Conservation (phyloP, 2,329 filamentous ascomycete species). For the Fusarium acutatum region DNA sequence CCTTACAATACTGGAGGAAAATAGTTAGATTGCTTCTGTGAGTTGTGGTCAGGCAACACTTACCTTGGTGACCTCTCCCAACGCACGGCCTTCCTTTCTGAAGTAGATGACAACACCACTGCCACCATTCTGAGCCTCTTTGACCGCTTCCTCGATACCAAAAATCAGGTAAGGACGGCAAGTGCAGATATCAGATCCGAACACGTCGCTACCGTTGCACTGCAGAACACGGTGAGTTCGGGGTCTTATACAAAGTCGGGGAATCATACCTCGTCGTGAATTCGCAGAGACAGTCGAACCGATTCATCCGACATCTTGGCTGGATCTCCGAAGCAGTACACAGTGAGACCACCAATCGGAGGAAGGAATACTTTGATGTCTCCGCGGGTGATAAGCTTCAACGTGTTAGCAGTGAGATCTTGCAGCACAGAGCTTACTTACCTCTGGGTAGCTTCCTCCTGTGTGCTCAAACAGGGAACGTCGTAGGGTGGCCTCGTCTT, state of each 20-base stretch:
- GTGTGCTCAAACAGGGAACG: conserved; percentile 94
- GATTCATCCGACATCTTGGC: conserved; percentile 92
- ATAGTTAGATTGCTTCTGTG: conserved; percentile 23
- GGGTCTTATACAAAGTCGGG: neutral
- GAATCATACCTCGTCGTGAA: conserved; percentile 71
- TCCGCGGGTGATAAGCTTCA: conserved; percentile 82
- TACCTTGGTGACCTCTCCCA: conserved; percentile 96
- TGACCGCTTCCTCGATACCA: conserved; percentile 96
- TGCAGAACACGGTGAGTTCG: conserved; percentile 40
- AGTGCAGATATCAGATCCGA: conserved; percentile 97
- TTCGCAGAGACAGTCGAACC: conserved; percentile 80
- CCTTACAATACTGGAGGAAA: conserved; percentile 34
- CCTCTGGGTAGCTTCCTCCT: conserved; percentile 93
- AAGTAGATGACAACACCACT: conserved; percentile 98
- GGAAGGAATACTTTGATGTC: conserved; percentile 97
- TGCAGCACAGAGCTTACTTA: conserved; percentile 34
- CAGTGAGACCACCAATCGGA: conserved; percentile 91
- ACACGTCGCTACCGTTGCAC: conserved; percentile 97
- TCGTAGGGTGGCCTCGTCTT: conserved; percentile 85
- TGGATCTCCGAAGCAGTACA: conserved; percentile 96
- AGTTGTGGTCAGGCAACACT: conserved; percentile 47
- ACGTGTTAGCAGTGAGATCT: conserved; percentile 30
- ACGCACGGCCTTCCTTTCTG: conserved; percentile 92
- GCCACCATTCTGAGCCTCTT: conserved; percentile 93
- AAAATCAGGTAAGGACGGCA: conserved; percentile 96